These are phyloP conservation scores for Xylaria sp. DNA, from an alignment of 2,329 filamentous ascomycete species.

Conservation along the genomic window DNA sequence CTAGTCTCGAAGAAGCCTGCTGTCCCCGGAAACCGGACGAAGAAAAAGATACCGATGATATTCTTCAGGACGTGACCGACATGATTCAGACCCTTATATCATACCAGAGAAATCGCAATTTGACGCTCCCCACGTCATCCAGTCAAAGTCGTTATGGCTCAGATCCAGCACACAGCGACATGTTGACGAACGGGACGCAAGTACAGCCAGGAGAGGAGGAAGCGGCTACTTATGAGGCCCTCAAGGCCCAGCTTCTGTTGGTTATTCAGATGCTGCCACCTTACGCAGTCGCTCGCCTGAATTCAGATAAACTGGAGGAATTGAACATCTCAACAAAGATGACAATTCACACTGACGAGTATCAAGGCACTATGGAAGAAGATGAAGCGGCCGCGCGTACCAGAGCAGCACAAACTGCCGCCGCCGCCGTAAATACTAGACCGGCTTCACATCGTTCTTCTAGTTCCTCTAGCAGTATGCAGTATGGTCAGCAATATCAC, in stretches of 20 bases:
- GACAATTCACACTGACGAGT: constrained; percentile 73
- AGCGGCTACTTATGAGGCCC: constrained; percentile 68
- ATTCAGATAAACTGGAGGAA: constrained; percentile 84
- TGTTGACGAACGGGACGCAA: constrained; percentile 69
- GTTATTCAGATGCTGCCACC: constrained; percentile 80
- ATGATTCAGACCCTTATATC: constrained; percentile 78
- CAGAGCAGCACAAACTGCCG: constrained; percentile 46
- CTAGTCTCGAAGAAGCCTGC: constrained; percentile 59
- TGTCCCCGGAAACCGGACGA: constrained; percentile 56
- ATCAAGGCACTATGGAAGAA: constrained; percentile 81
- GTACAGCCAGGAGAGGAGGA: constrained; percentile 71
- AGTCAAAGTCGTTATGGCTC: constrained; percentile 65
- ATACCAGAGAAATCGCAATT: constrained; percentile 78
- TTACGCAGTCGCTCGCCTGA: constrained; percentile 83
- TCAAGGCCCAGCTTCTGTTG: constrained; percentile 76
- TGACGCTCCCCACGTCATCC: constrained; percentile 63
- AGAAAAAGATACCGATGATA: constrained; percentile 69
- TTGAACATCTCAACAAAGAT: constrained; percentile 82
- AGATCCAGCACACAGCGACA: constrained; percentile 69
- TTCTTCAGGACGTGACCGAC: constrained; percentile 75
- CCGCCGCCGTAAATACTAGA: constrained; percentile 45
- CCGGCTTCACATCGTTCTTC: constrained; percentile 45
- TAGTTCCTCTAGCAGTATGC: constrained; percentile 51
- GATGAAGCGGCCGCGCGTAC: constrained; percentile 69
- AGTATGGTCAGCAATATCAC: constrained; percentile 54